Evolutionary conservation across 495 filamentous ascomycete genomes (phyloP).

Genomic region (Penicillium coffeae): DNA sequence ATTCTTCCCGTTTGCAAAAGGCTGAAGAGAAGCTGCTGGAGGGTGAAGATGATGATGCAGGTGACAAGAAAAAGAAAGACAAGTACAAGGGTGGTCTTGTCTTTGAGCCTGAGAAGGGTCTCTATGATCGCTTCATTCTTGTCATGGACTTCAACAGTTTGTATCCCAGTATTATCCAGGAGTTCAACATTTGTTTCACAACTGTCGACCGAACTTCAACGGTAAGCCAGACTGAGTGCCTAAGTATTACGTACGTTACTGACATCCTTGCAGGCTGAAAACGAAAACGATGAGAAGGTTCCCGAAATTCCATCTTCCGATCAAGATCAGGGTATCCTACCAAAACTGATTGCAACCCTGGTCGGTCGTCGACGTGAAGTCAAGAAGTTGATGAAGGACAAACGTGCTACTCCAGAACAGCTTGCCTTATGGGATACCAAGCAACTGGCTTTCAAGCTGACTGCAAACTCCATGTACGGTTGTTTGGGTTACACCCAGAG

Average conservation of each 20-base stretch:
- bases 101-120: conserved; percentile 94
- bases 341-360: conserved; percentile 82
- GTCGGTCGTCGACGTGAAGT: conserved; percentile 85
- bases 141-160: conserved; percentile 99
- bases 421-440: conserved; percentile 97
- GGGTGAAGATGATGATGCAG: conserved; percentile 67
- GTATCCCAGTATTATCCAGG: conserved; percentile 98
- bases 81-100: conserved; percentile 98
- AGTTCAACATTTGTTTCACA: conserved; percentile 99
- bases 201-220: conserved; percentile 75
- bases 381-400: conserved; percentile 95
- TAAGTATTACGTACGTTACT: neutral
- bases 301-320: conserved; percentile 67
- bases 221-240: conserved; percentile 34
- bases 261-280: conserved; percentile 54
- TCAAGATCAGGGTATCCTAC: conserved; percentile 75
- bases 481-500: conserved; percentile 95
- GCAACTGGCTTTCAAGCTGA: conserved; percentile 92
- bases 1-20: conserved; percentile 64
- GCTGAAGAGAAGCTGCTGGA: conserved; percentile 58
- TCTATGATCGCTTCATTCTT: conserved; percentile 94
- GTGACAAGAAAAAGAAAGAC: conserved; percentile 97
- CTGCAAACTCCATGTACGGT: conserved; percentile 99
- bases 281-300: conserved; percentile 70
- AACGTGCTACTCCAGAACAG: conserved; percentile 77